phyloP scores from a whole-genome alignment of 2,329 filamentous ascomycete species.

The Epichloe uncinata region DNA sequence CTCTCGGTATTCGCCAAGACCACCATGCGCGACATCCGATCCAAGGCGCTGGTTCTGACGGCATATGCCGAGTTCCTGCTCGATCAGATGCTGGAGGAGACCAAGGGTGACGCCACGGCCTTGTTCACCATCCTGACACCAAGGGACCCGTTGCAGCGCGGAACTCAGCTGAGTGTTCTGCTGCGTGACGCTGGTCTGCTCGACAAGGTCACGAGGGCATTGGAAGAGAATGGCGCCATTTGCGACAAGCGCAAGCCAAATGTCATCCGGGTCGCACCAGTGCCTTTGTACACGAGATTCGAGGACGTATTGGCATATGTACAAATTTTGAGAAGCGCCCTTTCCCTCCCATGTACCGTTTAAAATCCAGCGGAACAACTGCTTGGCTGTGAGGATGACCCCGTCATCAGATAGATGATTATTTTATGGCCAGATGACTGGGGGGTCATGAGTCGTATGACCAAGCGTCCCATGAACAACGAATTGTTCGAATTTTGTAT shows the following conservation, averaged over 20 bases:
- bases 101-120: constrained; percentile 13
- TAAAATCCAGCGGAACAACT: too few species aligned
- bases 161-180: constrained; percentile 66
- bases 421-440: too few species aligned
- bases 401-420: too few species aligned
- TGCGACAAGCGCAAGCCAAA: constrained; percentile 77
- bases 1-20: constrained; percentile 64
- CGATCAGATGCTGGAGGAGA: constrained; percentile 25
- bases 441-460: too few species aligned
- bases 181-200: constrained; percentile 51
- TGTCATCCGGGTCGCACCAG: constrained; percentile 72
- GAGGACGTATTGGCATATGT: constrained; percentile 49
- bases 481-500: too few species aligned
- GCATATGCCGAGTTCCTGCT: constrained; percentile 63
- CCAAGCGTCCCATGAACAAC: too few species aligned
- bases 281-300: constrained; percentile 73
- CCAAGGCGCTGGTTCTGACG: constrained; percentile 61
- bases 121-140: constrained; percentile 58
- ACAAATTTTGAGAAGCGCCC: constrained; percentile 23
- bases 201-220: constrained; percentile 47
- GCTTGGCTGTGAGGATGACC: too few species aligned
- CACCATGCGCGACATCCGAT: constrained; percentile 52
- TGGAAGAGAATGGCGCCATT: constrained; percentile 59
- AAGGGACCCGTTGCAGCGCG: constrained; percentile 50
- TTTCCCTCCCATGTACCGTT: constrained; percentile 10